Evolutionary conservation across 2,329 filamentous ascomycete species (phyloP).

Genomic region (Hypoxylon sp.): DNA sequence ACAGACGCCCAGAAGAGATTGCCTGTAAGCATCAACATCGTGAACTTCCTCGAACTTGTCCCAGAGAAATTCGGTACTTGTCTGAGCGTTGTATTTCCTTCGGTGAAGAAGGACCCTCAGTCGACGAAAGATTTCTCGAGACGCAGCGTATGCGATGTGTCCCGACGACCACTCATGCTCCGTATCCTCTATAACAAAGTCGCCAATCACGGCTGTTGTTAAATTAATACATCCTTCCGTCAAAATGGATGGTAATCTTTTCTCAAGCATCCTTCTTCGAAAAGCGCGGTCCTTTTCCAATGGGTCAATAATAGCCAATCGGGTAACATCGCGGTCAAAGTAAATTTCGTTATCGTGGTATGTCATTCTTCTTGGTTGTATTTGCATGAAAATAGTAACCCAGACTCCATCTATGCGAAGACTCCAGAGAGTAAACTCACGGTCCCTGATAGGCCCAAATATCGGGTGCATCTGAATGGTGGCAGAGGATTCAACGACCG

Average conservation of each 20-base stretch:
- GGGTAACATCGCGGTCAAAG: conserved; percentile 39
- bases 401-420: conserved; percentile 39
- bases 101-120: conserved; percentile 43
- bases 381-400: conserved; percentile 45
- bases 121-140: conserved; percentile 48
- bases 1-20: conserved; percentile 46
- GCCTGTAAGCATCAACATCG: conserved; percentile 45
- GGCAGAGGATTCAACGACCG: not conserved
- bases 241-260: conserved; percentile 36
- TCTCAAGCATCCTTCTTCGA: conserved; percentile 23
- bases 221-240: conserved; percentile 44
- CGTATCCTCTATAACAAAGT: conserved; percentile 9
- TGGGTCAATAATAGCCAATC: conserved; percentile 46
- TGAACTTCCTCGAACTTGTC: conserved; percentile 44
- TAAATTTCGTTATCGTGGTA: not conserved
- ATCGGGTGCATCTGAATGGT: conserved; percentile 39
- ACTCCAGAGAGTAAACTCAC: conserved; percentile 47
- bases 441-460: conserved; percentile 43
- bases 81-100: not conserved
- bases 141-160: conserved; percentile 46
- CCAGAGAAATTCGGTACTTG: conserved; percentile 40
- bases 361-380: conserved; percentile 7
- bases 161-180: conserved; percentile 44
- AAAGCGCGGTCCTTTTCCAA: not conserved
- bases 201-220: not conserved